Evolutionary conservation across 805 yeast species (phyloP).

Genomic region (Wickerhamomyces ciferrii): DNA sequence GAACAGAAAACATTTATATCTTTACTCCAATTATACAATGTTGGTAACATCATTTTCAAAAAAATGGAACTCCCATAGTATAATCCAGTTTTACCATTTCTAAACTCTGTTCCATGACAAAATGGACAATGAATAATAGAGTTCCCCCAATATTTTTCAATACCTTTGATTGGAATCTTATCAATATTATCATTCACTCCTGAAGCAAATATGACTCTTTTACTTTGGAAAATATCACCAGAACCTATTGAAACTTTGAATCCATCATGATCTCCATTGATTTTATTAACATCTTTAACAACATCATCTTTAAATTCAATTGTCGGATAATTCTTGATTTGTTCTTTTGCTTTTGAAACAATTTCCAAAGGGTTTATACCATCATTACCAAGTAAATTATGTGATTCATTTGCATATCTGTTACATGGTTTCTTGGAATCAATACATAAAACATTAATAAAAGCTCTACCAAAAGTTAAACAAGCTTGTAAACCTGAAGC

Average conservation of each 20-base stretch:
- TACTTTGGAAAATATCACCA: neutral
- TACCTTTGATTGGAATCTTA: slow-evolving; percentile 3
- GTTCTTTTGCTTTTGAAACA: slow-evolving; percentile 1
- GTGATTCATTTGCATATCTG: slow-evolving; percentile 12
- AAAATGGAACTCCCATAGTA: neutral
- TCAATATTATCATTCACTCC: slow-evolving; percentile 11
- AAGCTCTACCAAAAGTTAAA: slow-evolving; percentile 7
- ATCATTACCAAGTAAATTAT: slow-evolving; percentile 10
- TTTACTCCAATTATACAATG: slow-evolving; percentile 8
- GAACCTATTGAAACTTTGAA: neutral
- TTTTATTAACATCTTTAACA: slow-evolving; percentile 1
- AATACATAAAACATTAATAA: slow-evolving; percentile 7
- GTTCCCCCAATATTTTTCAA: slow-evolving; percentile 14
- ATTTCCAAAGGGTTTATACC: slow-evolving; percentile 7
- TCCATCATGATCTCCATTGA: neutral
- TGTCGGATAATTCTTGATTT: slow-evolving; percentile 3
- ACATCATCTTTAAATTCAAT: slow-evolving; percentile 2
- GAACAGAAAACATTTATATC: slow-evolving; percentile 5
- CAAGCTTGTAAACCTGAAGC: slow-evolving; percentile 12
- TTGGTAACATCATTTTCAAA: slow-evolving; percentile 2
- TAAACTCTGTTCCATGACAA: slow-evolving; percentile 14
- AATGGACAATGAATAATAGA: slow-evolving; percentile 1
- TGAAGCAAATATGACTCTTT: slow-evolving; percentile 8
- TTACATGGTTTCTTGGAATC: slow-evolving; percentile 12
- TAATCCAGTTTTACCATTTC: slow-evolving; percentile 7